A percentile compares a stretch with the other conserved stretches of the same genome.
Evolutionary conservation across 495 filamentous ascomycete species (phyloP).

Genomic region (Recurvomyces mirabilis): DNA sequence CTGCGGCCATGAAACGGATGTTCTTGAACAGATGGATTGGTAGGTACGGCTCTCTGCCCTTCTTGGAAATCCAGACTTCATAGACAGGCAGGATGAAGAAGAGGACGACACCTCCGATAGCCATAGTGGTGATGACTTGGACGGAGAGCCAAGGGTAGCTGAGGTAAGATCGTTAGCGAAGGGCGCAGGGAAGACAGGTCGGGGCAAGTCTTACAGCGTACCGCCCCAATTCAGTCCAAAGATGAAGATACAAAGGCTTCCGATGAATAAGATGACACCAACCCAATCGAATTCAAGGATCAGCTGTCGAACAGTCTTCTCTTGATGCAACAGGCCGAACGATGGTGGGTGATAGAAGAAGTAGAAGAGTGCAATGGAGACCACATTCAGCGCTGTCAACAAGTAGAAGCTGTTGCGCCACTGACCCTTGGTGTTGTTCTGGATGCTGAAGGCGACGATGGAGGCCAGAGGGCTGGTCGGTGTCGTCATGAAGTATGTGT

Average conservation of each 20-base stretch:
- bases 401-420: constrained; percentile 18
- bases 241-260: constrained; percentile 36
- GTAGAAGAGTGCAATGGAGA: constrained; percentile 3
- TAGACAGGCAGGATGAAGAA: constrained; percentile 8
- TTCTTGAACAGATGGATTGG: constrained; percentile 39
- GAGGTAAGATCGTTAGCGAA: constrained; percentile 6
- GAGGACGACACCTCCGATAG: too few species aligned
- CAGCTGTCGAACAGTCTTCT: constrained; percentile 3
- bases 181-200: constrained; percentile 14
- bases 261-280: constrained; percentile 34
- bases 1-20: constrained; percentile 31
- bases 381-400: constrained; percentile 8
- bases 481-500: too few species aligned
- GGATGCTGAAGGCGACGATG: constrained; percentile 23
- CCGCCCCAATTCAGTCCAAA: constrained; percentile 35
- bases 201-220: constrained; percentile 22
- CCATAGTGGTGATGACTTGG: too few species aligned
- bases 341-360: constrained; percentile 14
- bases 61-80: constrained; percentile 11
- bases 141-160: too few species aligned
- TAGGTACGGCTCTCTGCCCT: constrained; percentile 21
- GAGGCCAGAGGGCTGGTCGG: constrained; percentile 20
- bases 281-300: constrained; percentile 34
- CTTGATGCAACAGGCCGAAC: constrained; percentile 12
- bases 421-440: constrained; percentile 15